Evolutionary conservation across 2,329 filamentous ascomycete genomes (phyloP).

Genomic region (Myriosclerotinia curreyana): DNA sequence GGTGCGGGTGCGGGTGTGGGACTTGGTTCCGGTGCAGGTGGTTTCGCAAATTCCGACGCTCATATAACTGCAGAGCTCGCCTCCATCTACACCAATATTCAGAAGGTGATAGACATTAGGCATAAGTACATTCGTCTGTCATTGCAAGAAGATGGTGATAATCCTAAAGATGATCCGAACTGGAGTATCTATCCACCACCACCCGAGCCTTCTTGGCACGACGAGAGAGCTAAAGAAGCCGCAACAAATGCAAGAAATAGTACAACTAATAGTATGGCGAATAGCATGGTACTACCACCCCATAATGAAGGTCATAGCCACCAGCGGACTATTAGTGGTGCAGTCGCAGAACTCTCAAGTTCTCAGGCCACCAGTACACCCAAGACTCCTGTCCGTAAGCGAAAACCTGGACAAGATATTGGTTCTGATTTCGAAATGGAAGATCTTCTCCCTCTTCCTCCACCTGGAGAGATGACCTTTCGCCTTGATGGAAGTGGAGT

Average conservation of each 20-base stretch:
- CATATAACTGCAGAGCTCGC: slow-evolving; percentile 80
- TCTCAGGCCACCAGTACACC: slow-evolving; percentile 40
- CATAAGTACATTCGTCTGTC: slow-evolving; percentile 88
- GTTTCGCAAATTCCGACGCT: slow-evolving; percentile 68
- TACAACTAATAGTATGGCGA: slow-evolving; percentile 47
- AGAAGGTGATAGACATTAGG: slow-evolving; percentile 81
- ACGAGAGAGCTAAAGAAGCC: slow-evolving; percentile 40
- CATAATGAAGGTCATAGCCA: slow-evolving; percentile 34
- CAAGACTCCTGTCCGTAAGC: slow-evolving; percentile 54
- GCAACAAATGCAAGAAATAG: slow-evolving; percentile 42
- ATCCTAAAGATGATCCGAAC: slow-evolving; percentile 76
- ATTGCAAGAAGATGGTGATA: slow-evolving; percentile 75
- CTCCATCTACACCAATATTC: slow-evolving; percentile 85
- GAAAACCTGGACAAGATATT: slow-evolving; percentile 86
- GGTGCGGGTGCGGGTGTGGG: slow-evolving; percentile 58
- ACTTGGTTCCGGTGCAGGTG: slow-evolving; percentile 57
- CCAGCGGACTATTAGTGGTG: slow-evolving; percentile 13
- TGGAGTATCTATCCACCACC: slow-evolving; percentile 92
- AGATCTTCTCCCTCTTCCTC: slow-evolving; percentile 72
- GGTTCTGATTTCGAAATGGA: slow-evolving; percentile 88
- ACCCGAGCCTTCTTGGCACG: slow-evolving; percentile 85
- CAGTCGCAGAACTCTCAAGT: slow-evolving; percentile 1
- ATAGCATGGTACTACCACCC: slow-evolving; percentile 36
- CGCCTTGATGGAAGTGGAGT: slow-evolving; percentile 80
- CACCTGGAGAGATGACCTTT: slow-evolving; percentile 66